Percentiles rank a stretch among this genome's conserved stretches.
These are phyloP conservation scores for Botryosphaeria dothidea DNA, from an alignment of 2,329 filamentous ascomycete genomes.

Conservation along the genomic window DNA sequence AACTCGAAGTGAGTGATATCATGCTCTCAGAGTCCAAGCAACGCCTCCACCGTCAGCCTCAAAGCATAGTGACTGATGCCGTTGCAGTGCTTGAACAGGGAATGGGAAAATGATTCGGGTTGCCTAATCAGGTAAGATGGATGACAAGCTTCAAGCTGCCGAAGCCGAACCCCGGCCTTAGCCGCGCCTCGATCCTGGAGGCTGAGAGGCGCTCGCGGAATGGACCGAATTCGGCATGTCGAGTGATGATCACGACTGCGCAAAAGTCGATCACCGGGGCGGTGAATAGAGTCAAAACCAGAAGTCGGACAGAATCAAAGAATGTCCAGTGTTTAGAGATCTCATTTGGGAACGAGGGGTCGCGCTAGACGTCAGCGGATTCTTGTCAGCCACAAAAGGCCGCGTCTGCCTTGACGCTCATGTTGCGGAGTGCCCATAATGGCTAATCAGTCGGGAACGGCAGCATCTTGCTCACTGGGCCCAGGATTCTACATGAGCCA, in stretches of 20 bases:
- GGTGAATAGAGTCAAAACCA: background rate
- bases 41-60: background rate
- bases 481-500: too few relatives aligned
- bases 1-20: too few relatives aligned
- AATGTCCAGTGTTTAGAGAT: background rate
- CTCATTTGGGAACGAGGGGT: too few relatives aligned
- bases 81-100: background rate
- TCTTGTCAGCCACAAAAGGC: too few relatives aligned
- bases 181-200: background rate
- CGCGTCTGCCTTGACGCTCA: too few relatives aligned
- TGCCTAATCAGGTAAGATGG: background rate
- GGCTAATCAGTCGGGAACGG: too few relatives aligned
- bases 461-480: too few relatives aligned
- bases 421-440: too few relatives aligned
- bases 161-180: background rate
- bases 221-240: background rate
- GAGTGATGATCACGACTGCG: background rate
- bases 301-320: background rate
- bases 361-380: too few relatives aligned
- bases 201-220: background rate
- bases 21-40: background rate
- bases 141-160: background rate
- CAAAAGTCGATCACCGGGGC: background rate
- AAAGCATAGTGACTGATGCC: background rate
- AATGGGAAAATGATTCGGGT: background rate